These are phyloP conservation scores for Debaryomyces sp. DNA, from an alignment of 1,139 yeast species.

Conservation along the genomic window DNA sequence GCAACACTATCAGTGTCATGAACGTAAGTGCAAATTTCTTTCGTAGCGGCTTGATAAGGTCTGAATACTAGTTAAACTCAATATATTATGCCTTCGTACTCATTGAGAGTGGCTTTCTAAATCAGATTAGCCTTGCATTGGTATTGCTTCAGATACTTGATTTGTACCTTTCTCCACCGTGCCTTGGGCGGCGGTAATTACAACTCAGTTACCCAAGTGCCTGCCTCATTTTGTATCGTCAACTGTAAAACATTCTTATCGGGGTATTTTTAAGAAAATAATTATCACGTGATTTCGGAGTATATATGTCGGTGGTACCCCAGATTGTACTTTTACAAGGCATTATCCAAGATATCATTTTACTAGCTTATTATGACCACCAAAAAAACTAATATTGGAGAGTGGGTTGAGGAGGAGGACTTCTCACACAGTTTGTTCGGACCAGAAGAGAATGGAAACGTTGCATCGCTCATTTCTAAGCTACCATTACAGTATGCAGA, in stretches of 20 bases:
- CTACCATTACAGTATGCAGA: slow-evolving; percentile 1
- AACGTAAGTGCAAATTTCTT: not conserved
- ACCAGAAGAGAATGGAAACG: slow-evolving; percentile 4
- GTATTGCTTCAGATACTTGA: too few relatives aligned
- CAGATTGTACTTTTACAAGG: slow-evolving; percentile 13
- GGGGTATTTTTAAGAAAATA: not conserved
- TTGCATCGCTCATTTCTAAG: not conserved
- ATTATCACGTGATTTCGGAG: not conserved
- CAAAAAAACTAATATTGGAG: not conserved
- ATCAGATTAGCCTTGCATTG: too few relatives aligned
- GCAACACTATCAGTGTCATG: not conserved
- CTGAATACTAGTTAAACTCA: too few relatives aligned
- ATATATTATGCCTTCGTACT: too few relatives aligned
- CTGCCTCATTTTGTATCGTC: not conserved
- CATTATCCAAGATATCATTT: slow-evolving; percentile 23
- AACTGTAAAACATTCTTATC: not conserved
- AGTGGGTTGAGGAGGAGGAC: not conserved
- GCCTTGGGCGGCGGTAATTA: not conserved
- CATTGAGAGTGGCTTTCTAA: too few relatives aligned
- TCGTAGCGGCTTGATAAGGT: too few relatives aligned
- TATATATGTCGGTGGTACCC: not conserved
- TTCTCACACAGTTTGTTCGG: slow-evolving; percentile 2
- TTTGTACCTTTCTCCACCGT: not conserved
- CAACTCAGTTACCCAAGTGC: not conserved
- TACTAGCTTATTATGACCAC: not conserved